Evolutionary conservation across 1,284 basidiomycete species (phyloP), one percentile per base, ranked within the genome.

Genomic region (Melampsora allii-populina): DNA sequence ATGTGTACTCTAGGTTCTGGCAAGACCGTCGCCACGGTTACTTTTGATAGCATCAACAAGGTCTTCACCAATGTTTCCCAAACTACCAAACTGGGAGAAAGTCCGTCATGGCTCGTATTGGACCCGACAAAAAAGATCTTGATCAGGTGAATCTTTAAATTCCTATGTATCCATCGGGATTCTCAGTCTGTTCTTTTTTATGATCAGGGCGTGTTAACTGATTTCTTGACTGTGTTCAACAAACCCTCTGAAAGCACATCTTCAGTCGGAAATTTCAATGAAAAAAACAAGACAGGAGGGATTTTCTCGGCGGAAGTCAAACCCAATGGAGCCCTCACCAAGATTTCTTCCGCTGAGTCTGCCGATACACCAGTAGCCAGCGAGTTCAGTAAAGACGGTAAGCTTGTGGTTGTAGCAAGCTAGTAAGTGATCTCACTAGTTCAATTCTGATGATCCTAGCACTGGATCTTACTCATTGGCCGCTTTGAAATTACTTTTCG

Each of bases 71-170:
- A 42, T 12, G 39, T 42, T 42, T 42, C 39, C 4, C 10, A 42
- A 42, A 42, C 39, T 12, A 42, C 10, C 6, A 42, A 42, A 14
- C 24, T 68, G 31, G 67, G 67, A 6, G 27, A 56, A 9, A 61
- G 58, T 61, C 39, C 58, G 19, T 42, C 42, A 19, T 68, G 67
- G 67, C 42, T 68, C 17, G 67, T 60, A 17, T 60, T 68, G 10
- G 67, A 68, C 27, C n/a, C 36, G 31, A 46, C 58, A 1, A 59
- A 68, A 14, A 68, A 61, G 19, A 46, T 68, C 17, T 45, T 68
- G 9, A 14, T 68, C 39, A 68, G 67, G 67, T 68, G 39, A 42
- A 42, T 42, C 10, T 42, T 42, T 6, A 21, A 21, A n/a, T 2
- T 21, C 27, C 17, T 58, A 36, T n/a, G n/a, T n/a, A n/a, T 24